phyloP scores from a whole-genome alignment of 2,329 filamentous ascomycete species.

The Hypoxylon sp. region DNA sequence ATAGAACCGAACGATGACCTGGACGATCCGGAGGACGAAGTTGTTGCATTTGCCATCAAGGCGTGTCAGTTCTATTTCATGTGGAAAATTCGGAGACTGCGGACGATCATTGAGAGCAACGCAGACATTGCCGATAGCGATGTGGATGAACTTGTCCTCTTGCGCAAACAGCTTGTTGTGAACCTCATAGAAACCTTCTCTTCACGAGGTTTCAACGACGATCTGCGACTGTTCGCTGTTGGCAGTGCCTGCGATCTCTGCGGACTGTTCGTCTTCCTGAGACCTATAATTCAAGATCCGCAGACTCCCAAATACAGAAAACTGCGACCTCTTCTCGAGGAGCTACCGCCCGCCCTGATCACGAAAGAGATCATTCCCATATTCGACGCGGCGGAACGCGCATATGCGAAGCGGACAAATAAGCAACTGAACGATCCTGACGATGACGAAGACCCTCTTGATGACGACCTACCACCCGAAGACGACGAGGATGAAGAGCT shows the following conservation, averaged over 20 bases:
- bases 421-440: conserved; percentile 69
- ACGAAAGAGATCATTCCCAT: conserved; percentile 75
- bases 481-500: conserved; percentile 63
- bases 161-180: conserved; percentile 65
- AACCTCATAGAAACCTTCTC: conserved; percentile 74
- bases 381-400: conserved; percentile 78
- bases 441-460: conserved; percentile 77
- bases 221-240: conserved; percentile 77
- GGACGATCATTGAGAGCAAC: conserved; percentile 62
- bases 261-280: conserved; percentile 78
- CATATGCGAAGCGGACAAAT: conserved; percentile 74
- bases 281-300: conserved; percentile 58
- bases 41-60: conserved; percentile 79
- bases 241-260: conserved; percentile 83
- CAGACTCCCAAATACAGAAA: conserved; percentile 59
- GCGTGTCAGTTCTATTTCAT: conserved; percentile 88
- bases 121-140: conserved; percentile 63
- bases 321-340: conserved; percentile 70
- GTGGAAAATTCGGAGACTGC: conserved; percentile 80
- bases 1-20: conserved; percentile 73
- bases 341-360: conserved; percentile 69
- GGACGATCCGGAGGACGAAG: conserved; percentile 79
- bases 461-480: conserved; percentile 68
- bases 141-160: conserved; percentile 65
- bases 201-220: conserved; percentile 74